These are phyloP conservation scores for Pseudisothecium myosuroides DNA, from an alignment of 225 moss, liverwort and hornwort species.

Conservation along the genomic window DNA sequence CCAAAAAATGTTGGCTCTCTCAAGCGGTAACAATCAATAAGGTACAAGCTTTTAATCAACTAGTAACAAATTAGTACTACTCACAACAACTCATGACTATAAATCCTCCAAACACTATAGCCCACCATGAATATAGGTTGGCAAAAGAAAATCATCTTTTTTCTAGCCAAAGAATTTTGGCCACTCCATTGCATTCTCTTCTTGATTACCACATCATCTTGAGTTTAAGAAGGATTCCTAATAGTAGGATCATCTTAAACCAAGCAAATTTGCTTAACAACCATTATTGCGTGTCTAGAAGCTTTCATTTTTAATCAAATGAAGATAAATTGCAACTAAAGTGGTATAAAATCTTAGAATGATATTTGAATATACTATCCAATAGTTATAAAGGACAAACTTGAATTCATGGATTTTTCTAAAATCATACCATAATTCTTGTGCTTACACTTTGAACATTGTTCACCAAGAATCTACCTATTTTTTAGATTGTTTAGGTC, in stretches of 20 bases:
- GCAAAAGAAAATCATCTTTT: background rate
- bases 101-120: accelerated
- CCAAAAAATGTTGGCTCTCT: accelerated
- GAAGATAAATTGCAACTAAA: background rate
- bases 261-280: background rate
- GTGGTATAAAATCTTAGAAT: background rate
- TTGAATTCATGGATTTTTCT: background rate
- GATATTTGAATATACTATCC: background rate
- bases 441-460: background rate
- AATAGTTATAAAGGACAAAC: background rate
- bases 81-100: background rate
- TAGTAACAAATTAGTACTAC: background rate
- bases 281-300: background rate
- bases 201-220: background rate
- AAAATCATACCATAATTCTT: background rate
- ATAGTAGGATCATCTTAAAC: background rate
- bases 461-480: background rate
- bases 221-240: accelerated
- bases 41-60: background rate
- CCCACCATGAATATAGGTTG: background rate
- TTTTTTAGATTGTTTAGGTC: no score
- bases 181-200: accelerated
- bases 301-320: background rate
- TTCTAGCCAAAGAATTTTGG: background rate
- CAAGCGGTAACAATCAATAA: accelerated